These are phyloP conservation scores for Luzula sylvatica DNA, from an alignment of 176 grass and related monocot species.

Conservation along the genomic window DNA sequence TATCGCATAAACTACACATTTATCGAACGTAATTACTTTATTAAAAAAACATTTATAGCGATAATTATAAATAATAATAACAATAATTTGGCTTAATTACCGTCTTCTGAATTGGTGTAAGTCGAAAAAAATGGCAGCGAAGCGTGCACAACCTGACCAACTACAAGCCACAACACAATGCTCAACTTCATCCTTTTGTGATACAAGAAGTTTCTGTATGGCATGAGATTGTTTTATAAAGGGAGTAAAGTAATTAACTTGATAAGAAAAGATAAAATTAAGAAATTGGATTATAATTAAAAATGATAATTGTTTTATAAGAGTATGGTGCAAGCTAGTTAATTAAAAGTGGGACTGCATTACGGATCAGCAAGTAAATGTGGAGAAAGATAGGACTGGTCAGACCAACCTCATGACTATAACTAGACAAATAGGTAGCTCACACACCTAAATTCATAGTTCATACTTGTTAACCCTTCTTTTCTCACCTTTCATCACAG, in stretches of 20 bases:
- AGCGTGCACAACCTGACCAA: background rate
- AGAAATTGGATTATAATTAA: no score
- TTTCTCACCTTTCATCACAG: background rate
- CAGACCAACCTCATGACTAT: background rate
- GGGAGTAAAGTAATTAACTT: background rate
- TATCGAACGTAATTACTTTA: no score
- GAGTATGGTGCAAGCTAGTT: no score
- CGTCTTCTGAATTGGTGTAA: constrained; percentile 12
- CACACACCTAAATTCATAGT: background rate
- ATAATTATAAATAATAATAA: background rate
- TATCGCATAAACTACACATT: constrained; percentile 73
- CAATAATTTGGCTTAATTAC: background rate
- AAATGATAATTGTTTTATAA: no score
- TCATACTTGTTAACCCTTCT: background rate
- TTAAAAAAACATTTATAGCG: background rate
- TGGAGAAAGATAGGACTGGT: no score
- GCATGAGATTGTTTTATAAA: background rate
- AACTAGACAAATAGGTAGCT: background rate
- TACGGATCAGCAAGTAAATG: no score
- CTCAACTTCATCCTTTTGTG: background rate
- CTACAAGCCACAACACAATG: constrained; percentile 9
- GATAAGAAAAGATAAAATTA: background rate
- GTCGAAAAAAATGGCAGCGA: constrained; percentile 7
- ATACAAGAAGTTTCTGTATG: background rate
- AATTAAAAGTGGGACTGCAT: no score